A percentile compares a stretch with the other conserved stretches of the same genome.
phyloP scores from a whole-genome alignment of 1,284 basidiomycete species.

The Austroboletus olivaceoglutinosus region DNA sequence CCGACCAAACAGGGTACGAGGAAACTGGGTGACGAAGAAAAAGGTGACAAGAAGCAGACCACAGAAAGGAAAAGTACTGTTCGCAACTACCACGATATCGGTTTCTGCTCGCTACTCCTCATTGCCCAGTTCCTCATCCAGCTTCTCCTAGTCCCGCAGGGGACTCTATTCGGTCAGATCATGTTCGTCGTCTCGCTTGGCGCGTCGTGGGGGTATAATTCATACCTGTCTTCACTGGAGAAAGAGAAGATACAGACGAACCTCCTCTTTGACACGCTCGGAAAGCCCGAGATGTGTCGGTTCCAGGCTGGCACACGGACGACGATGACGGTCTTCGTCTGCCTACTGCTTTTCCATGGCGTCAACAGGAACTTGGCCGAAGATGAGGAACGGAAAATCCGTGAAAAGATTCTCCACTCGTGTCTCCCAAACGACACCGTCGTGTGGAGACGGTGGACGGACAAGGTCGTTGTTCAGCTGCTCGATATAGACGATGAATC shows the following conservation, averaged over 20 bases:
- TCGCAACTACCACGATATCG: slow-evolving; percentile 4
- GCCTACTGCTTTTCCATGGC: slow-evolving; percentile 19
- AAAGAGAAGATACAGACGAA: slow-evolving; percentile 27
- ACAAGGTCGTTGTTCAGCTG: slow-evolving; percentile 17
- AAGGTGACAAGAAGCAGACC: neutral
- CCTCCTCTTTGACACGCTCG: slow-evolving; percentile 16
- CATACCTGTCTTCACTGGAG: slow-evolving; percentile 26
- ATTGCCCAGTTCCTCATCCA: slow-evolving; percentile 25
- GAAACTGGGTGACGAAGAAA: neutral
- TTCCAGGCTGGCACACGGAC: slow-evolving; percentile 14
- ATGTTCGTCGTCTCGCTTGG: slow-evolving; percentile 29
- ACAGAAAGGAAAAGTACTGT: neutral
- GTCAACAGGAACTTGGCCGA: neutral
- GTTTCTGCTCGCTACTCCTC: slow-evolving; percentile 18
- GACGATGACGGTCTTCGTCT: slow-evolving; percentile 19
- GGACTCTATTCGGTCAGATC: slow-evolving; percentile 28
- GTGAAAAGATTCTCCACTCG: neutral
- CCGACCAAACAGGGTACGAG: neutral
- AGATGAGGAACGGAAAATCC: neutral
- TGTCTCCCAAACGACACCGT: slow-evolving; percentile 18
- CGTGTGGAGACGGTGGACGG: slow-evolving; percentile 24
- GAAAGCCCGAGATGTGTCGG: slow-evolving; percentile 7
- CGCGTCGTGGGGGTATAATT: slow-evolving; percentile 28
- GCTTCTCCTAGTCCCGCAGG: slow-evolving; percentile 30
- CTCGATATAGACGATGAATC: neutral